These are phyloP conservation scores for Schizochytrium sp. DNA, from an alignment of 108 stramenopile species.

Conservation along the genomic window DNA sequence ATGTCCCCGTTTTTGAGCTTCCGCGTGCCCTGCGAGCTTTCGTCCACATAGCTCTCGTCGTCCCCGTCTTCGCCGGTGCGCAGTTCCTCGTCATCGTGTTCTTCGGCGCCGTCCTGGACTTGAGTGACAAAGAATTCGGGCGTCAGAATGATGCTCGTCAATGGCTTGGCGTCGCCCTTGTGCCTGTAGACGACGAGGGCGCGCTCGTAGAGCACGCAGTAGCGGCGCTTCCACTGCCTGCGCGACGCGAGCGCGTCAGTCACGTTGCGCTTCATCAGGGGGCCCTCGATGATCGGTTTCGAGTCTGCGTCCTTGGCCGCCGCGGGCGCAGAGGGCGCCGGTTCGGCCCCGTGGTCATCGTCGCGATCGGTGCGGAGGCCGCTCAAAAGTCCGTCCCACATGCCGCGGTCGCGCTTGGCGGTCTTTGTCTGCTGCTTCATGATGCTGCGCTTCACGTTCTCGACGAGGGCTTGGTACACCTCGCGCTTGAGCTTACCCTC, in stretches of 20 bases:
- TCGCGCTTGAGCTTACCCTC: constrained; percentile 17
- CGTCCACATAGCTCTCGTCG: neutral
- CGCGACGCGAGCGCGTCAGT: neutral
- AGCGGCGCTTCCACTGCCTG: neutral
- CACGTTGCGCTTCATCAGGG: neutral
- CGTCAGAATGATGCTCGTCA: neutral
- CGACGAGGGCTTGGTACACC: neutral
- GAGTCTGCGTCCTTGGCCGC: neutral
- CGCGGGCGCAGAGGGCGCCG: neutral
- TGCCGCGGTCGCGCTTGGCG: neutral
- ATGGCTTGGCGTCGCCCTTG: constrained; percentile 6
- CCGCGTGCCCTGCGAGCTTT: neutral
- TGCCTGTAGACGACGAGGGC: neutral
- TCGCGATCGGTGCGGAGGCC: neutral
- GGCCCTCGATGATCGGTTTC: neutral
- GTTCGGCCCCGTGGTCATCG: neutral
- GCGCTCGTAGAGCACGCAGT: neutral
- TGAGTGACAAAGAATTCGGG: neutral
- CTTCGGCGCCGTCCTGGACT: neutral
- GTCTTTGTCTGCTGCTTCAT: neutral
- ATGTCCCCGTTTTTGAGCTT: neutral
- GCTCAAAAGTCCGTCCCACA: neutral
- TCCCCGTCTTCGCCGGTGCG: neutral
- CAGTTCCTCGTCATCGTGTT: neutral
- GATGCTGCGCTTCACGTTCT: neutral